Base-by-base conservation (phyloP, 306 rosid genomes). In the Trichosanthes truncata region DNA sequence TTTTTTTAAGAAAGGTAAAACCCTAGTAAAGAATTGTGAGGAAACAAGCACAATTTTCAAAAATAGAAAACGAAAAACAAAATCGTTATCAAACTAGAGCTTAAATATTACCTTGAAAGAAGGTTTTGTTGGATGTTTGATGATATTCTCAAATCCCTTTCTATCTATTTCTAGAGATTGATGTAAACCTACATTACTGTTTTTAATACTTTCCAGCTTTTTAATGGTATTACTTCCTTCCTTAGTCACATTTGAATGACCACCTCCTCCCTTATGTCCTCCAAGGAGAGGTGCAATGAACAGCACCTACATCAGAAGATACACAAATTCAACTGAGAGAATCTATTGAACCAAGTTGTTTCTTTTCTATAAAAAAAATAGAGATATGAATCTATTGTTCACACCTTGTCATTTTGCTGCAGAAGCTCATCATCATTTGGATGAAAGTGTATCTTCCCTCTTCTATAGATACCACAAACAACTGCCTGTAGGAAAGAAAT, bases 381-480 rank as follows among this genome's bases (percentile, higher is more conserved):
- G 31, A 67, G 31, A 18, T 4, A 55, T 69, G 52, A 76, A 82
- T 26, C 21, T 20, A 9, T 68, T 81, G 63, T 55, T 84, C 93
- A 56, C 89, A 95, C 99, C 84, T 95, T 95, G 91, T 95, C 99
- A 71, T 87, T 89, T 86, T 79, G 84, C 87, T 65, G 92, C 85
- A 95, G 82, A 86, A 90, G 81, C 82, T 93, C 97, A 85, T 74
- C 78, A 56, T 95, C 99, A 55, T 78, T 82, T 68, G 99, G 99
- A 86, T 95, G 99, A 85, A 95, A 95, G 84, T 83, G 59, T 87
- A 91, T 88, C 87, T 82, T 89, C 86, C 97, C 97, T 69, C 81
- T 85, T 72, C 97, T 93, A 81, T 89, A 89, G 56, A 95, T 92
- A 67, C 99, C 99, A 82, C 96, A 93, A 78, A 93, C 96, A 81